Evolutionary conservation across 2,329 filamentous ascomycete species (phyloP).

Genomic region (Alternaria atra): DNA sequence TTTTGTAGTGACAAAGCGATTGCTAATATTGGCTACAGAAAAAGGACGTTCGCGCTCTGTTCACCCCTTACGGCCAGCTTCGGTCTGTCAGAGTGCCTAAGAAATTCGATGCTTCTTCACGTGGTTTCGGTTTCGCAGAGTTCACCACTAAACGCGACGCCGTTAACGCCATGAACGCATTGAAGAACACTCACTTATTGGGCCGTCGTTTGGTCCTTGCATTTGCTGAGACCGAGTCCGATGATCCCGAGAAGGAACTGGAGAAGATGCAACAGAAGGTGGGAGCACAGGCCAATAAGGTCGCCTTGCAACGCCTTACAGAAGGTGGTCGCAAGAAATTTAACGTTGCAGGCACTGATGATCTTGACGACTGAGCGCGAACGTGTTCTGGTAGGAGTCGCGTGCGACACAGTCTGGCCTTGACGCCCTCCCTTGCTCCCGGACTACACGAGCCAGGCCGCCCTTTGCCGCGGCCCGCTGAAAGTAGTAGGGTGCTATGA

Average conservation of each 20-base stretch:
- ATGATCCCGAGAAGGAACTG: constrained; percentile 95
- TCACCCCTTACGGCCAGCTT: constrained; percentile 90
- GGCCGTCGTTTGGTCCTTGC: constrained; percentile 90
- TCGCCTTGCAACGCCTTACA: constrained; percentile 87
- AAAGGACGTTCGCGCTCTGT: constrained; percentile 86
- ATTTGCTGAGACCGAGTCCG: constrained; percentile 85
- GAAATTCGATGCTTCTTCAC: constrained; percentile 87
- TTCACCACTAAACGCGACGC: constrained; percentile 93
- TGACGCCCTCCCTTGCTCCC: constrained; percentile 46
- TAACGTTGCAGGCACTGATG: constrained; percentile 76
- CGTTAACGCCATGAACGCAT: constrained; percentile 85
- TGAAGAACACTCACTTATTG: constrained; percentile 91
- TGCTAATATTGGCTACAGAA: constrained; percentile 60
- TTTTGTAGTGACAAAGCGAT: constrained; percentile 9
- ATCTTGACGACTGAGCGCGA: constrained; percentile 55
- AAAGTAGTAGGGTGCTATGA: constrained; percentile 41
- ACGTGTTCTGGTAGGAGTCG: constrained; percentile 40
- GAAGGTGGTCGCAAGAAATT: constrained; percentile 87
- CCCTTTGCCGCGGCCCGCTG: constrained; percentile 42
- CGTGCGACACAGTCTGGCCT: constrained; percentile 42
- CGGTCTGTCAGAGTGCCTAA: constrained; percentile 92
- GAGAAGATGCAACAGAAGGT: constrained; percentile 97
- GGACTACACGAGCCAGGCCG: constrained; percentile 44
- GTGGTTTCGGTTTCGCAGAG: constrained; percentile 96
- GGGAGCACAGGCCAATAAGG: constrained; percentile 86